Evolutionary conservation across 2,329 filamentous ascomycete species (phyloP).

Genomic region (Colletotrichum sp.): DNA sequence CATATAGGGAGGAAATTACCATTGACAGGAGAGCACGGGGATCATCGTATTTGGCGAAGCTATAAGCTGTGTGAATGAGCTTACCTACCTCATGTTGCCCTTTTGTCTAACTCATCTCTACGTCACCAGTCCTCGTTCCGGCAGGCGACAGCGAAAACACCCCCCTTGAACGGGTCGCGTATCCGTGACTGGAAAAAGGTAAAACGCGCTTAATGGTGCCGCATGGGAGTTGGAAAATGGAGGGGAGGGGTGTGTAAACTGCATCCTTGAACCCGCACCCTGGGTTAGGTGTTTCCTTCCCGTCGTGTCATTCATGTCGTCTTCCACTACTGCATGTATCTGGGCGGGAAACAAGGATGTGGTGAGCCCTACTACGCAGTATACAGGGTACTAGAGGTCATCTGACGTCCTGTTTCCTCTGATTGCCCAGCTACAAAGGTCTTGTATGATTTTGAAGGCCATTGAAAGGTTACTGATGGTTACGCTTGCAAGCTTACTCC

Average conservation of each 20-base stretch:
- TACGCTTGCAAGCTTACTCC: not conserved
- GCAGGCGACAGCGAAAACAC: not conserved
- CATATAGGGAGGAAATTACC: not conserved
- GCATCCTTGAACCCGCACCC: not conserved
- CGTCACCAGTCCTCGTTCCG: not conserved
- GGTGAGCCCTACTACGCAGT: not conserved
- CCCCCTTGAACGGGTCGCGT: not conserved
- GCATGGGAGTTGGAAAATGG: not conserved
- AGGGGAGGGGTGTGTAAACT: not conserved
- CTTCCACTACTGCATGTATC: not conserved
- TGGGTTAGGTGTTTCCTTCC: not conserved
- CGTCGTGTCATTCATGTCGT: not conserved
- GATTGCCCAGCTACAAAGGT: not conserved
- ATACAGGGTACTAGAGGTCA: not conserved
- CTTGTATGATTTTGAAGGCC: not conserved
- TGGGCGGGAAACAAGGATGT: not conserved
- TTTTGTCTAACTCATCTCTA: not conserved
- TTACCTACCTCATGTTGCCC: not conserved
- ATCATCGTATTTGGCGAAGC: not conserved
- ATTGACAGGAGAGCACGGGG: not conserved
- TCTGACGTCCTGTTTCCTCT: not conserved
- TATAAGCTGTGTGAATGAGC: not conserved
- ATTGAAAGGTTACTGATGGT: not conserved
- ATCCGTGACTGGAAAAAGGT: not conserved
- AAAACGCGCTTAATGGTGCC: not conserved